Percentiles rank a stretch among this genome's conserved stretches.
phyloP scores from a whole-genome alignment of 495 filamentous ascomycete genomes.

The Annulohypoxylon nitens region DNA sequence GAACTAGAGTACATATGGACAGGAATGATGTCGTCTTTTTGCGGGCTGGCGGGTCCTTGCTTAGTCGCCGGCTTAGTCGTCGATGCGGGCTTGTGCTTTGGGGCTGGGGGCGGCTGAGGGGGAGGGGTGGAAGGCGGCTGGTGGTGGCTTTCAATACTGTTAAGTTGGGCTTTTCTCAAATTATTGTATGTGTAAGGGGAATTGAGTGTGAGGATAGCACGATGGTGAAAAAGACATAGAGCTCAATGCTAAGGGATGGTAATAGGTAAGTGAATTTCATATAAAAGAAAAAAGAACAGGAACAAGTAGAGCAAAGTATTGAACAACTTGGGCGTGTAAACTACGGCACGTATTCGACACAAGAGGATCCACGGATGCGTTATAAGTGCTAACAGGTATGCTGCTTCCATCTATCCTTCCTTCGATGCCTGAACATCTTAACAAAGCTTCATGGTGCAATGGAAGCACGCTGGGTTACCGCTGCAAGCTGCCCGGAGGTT shows the following conservation, averaged over 20 bases:
- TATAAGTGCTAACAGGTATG: neutral
- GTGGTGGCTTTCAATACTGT: no score
- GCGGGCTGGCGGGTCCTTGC: no score
- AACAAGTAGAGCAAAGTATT: no score
- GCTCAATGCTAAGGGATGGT: neutral
- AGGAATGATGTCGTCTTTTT: no score
- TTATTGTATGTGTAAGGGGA: neutral
- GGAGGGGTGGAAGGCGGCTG: no score
- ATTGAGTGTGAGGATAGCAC: neutral
- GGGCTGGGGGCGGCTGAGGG: no score
- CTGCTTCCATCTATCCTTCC: neutral
- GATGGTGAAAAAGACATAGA: neutral
- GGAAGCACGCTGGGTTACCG: constrained; percentile 34
- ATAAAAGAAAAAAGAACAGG: no score
- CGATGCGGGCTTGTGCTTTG: no score
- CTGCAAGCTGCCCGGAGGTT: constrained; percentile 18
- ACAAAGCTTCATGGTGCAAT: constrained; percentile 39
- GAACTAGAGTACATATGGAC: neutral
- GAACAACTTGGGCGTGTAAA: neutral
- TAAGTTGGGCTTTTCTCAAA: no score
- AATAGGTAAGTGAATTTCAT: neutral
- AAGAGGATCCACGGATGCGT: neutral
- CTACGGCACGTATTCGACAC: neutral
- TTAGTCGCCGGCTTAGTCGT: no score
- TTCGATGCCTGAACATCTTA: neutral